Conservation (phyloP, 768 basidiomycete genomes). For the Mycena albidolilacea region DNA sequence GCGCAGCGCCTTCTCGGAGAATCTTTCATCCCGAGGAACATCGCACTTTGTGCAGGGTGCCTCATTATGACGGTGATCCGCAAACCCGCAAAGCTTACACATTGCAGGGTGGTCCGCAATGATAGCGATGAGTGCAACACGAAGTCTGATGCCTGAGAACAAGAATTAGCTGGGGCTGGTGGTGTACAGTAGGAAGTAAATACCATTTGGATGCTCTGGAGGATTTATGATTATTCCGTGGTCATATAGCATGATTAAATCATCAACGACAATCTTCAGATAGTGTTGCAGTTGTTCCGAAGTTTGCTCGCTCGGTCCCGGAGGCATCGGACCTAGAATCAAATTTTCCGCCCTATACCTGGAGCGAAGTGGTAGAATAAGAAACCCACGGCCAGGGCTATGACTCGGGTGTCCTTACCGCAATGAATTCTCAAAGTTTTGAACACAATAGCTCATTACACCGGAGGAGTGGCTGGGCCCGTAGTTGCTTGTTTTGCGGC, state of each 20-base stretch:
- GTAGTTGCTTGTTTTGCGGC: slow-evolving; percentile 36
- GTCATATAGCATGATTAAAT: slow-evolving; percentile 46
- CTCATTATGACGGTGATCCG: slow-evolving; percentile 44
- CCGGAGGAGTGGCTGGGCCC: slow-evolving; percentile 43
- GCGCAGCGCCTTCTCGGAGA: slow-evolving; percentile 30
- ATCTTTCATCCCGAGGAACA: slow-evolving; percentile 37
- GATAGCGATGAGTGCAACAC: slow-evolving; percentile 44
- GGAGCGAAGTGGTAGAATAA: not conserved
- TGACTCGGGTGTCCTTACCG: not conserved
- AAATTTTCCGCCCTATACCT: slow-evolving; percentile 36
- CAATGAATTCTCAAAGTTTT: slow-evolving; percentile 35
- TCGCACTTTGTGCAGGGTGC: slow-evolving; percentile 46
- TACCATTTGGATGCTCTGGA: slow-evolving; percentile 42
- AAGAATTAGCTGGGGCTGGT: not conserved
- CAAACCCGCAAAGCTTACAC: slow-evolving; percentile 46
- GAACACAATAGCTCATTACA: slow-evolving; percentile 39
- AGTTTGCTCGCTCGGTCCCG: slow-evolving; percentile 48
- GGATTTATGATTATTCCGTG: slow-evolving; percentile 41
- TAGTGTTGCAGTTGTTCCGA: slow-evolving; percentile 46
- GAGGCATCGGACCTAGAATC: slow-evolving; percentile 35
- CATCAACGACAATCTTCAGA: slow-evolving; percentile 46
- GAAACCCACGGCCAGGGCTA: not conserved
- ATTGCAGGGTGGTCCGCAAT: slow-evolving; percentile 50
- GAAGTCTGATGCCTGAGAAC: slow-evolving; percentile 31
- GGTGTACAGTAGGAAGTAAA: not conserved